Conservation (phyloP, 345 rosid species). For the Ceriops zippeliana region DNA sequence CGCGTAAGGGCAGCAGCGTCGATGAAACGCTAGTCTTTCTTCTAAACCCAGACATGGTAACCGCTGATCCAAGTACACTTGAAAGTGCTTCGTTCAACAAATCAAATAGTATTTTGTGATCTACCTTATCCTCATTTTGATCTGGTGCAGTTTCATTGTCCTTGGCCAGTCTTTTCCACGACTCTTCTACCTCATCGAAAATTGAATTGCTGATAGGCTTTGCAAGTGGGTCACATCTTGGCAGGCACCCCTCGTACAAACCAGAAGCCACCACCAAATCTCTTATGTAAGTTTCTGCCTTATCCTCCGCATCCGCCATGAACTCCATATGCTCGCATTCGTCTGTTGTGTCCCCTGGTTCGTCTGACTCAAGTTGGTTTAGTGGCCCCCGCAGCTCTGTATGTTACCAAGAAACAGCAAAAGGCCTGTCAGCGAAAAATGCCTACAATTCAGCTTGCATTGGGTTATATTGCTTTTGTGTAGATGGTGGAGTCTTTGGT, state of each 20-base stretch:
- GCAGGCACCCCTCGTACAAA: constrained; percentile 51
- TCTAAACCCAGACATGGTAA: constrained; percentile 43
- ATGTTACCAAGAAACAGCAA: constrained; percentile 12
- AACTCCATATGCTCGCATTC: constrained; percentile 39
- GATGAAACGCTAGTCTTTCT: constrained; percentile 35
- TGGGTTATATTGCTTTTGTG: no score
- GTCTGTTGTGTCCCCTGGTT: constrained; percentile 27
- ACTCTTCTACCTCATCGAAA: constrained; percentile 63
- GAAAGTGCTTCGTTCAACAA: constrained; percentile 73
- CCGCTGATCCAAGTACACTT: constrained; percentile 41
- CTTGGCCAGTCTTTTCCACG: constrained; percentile 31
- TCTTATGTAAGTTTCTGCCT: constrained; percentile 56
- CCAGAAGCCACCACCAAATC: constrained; percentile 88
- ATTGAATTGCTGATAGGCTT: constrained; percentile 51
- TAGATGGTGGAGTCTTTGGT: no score
- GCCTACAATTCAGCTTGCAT: constrained; percentile 1
- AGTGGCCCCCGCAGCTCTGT: constrained; percentile 67
- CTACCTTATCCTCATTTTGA: constrained; percentile 22
- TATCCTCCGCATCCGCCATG: constrained; percentile 46
- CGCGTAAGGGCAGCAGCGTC: constrained; percentile 28
- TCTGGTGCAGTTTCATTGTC: constrained; percentile 23
- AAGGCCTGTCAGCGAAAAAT: constrained; percentile 16
- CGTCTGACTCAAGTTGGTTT: constrained; percentile 52
- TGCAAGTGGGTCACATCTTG: constrained; percentile 46
- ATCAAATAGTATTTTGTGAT: constrained; percentile 56